phyloP scores from a whole-genome alignment of 768 basidiomycete species.

The Austroboletus eburneus region DNA sequence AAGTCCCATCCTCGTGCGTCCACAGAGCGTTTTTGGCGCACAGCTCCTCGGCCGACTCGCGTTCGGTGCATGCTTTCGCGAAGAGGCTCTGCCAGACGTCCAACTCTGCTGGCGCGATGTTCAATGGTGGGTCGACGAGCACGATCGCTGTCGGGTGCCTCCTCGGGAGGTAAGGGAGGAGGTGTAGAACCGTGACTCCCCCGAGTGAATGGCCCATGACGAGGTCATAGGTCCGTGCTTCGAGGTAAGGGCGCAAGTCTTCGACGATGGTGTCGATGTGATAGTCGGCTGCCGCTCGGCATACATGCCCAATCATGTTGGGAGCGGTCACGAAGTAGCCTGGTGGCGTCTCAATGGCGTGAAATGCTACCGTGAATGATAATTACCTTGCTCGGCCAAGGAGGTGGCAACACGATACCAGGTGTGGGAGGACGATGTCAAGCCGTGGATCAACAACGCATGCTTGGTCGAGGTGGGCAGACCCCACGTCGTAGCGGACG shows the following conservation, averaged over 20 bases:
- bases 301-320: conserved; percentile 16
- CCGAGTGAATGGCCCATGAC: conserved; percentile 23
- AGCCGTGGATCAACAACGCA: too few species aligned
- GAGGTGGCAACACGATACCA: too few species aligned
- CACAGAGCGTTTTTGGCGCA: conserved; percentile 11
- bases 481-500: too few species aligned
- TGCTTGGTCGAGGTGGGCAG: too few species aligned
- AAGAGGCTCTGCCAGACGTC: neutral
- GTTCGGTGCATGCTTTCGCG: neutral
- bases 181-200: neutral
- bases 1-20: conserved; percentile 9
- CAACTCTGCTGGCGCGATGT: neutral
- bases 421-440: too few species aligned
- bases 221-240: conserved; percentile 6
- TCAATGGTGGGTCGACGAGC: conserved; percentile 18
- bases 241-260: conserved; percentile 20
- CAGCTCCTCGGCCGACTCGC: neutral
- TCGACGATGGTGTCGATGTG: conserved; percentile 6
- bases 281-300: conserved; percentile 13
- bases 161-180: conserved; percentile 7
- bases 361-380: too few species aligned
- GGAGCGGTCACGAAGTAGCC: conserved; percentile 24
- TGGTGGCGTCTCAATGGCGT: neutral
- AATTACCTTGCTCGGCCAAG: too few species aligned
- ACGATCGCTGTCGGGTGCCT: conserved; percentile 12